Conservation (phyloP, 2,329 filamentous ascomycete species). For the Coleophoma crateriformis region DNA sequence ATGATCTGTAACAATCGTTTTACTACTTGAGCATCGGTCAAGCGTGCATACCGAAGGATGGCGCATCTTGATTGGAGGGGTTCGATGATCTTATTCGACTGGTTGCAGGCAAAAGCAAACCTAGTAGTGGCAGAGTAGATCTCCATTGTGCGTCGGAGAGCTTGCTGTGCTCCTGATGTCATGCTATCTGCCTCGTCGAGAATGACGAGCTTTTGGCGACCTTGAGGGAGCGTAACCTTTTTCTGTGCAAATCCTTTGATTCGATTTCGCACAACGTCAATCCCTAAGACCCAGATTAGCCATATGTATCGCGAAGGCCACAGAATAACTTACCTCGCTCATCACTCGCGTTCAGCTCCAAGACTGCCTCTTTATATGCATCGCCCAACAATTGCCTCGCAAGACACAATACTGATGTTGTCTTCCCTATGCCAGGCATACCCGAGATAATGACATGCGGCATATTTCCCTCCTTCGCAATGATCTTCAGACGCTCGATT, state of each 20-base stretch:
- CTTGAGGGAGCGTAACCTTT: slow-evolving; percentile 88
- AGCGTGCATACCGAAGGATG: slow-evolving; percentile 85
- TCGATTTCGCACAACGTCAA: slow-evolving; percentile 92
- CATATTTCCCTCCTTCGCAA: slow-evolving; percentile 98
- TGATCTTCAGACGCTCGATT: slow-evolving; percentile 94
- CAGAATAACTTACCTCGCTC: slow-evolving; percentile 62
- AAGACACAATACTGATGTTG: slow-evolving; percentile 88
- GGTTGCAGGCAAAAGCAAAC: slow-evolving; percentile 97
- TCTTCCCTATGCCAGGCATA: slow-evolving; percentile 98
- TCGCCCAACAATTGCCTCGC: slow-evolving; percentile 88
- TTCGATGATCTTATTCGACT: slow-evolving; percentile 99
- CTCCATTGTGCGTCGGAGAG: slow-evolving; percentile 93
- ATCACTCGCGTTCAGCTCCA: slow-evolving; percentile 94
- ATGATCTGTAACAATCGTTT: slow-evolving; percentile 89
- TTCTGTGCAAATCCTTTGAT: slow-evolving; percentile 99
- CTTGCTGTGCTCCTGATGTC: slow-evolving; percentile 95
- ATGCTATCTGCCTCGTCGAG: slow-evolving; percentile 98
- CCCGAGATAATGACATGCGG: slow-evolving; percentile 99
- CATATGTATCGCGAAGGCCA: background rate
- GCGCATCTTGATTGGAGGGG: slow-evolving; percentile 96
- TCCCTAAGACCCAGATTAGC: slow-evolving; percentile 46
- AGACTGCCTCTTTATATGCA: slow-evolving; percentile 92
- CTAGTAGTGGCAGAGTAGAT: slow-evolving; percentile 95
- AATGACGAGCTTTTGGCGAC: slow-evolving; percentile 93
- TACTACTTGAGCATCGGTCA: slow-evolving; percentile 90